phyloP scores from a whole-genome alignment of 352 stramenopile species.

The Phytophthora pistaciae region DNA sequence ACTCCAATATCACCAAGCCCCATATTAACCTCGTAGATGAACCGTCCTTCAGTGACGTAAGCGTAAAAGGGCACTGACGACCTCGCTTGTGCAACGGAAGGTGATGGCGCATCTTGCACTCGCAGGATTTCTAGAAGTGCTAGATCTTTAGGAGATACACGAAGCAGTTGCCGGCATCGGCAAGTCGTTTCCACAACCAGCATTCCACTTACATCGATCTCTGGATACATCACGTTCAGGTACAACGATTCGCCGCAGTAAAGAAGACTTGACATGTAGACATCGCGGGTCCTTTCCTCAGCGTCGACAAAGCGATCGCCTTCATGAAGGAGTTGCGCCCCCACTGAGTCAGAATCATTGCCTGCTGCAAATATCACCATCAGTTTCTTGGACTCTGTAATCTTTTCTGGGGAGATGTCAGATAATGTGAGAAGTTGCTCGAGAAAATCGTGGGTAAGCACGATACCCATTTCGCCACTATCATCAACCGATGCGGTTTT shows the following conservation, averaged over 20 bases:
- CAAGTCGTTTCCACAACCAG: conserved; percentile 11
- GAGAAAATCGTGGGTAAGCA: conserved; percentile 34
- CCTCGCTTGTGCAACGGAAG: not conserved
- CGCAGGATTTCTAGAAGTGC: conserved; percentile 23
- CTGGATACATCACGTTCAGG: conserved; percentile 51
- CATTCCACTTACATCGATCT: conserved; percentile 16
- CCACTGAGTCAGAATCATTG: conserved; percentile 16
- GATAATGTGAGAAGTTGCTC: conserved; percentile 35
- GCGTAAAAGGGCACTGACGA: conserved; percentile 27
- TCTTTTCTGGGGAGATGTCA: conserved; percentile 21
- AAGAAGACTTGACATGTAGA: conserved; percentile 62
- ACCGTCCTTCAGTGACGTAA: conserved; percentile 61
- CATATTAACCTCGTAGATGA: conserved; percentile 66
- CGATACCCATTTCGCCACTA: conserved; percentile 13
- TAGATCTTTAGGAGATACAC: conserved; percentile 35
- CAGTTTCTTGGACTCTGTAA: conserved; percentile 34
- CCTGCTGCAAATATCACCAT: conserved; percentile 36
- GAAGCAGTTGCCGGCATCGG: conserved; percentile 25
- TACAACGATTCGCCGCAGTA: conserved; percentile 54
- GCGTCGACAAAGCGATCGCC: conserved; percentile 41
- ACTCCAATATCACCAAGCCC: conserved; percentile 45
- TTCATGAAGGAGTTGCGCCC: conserved; percentile 33
- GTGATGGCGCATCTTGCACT: conserved; percentile 2
- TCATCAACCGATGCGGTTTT: conserved; percentile 9
- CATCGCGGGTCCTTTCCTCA: conserved; percentile 36